Conservation (phyloP, 108 stramenopile species). For the Nitzschia inconspicua region DNA sequence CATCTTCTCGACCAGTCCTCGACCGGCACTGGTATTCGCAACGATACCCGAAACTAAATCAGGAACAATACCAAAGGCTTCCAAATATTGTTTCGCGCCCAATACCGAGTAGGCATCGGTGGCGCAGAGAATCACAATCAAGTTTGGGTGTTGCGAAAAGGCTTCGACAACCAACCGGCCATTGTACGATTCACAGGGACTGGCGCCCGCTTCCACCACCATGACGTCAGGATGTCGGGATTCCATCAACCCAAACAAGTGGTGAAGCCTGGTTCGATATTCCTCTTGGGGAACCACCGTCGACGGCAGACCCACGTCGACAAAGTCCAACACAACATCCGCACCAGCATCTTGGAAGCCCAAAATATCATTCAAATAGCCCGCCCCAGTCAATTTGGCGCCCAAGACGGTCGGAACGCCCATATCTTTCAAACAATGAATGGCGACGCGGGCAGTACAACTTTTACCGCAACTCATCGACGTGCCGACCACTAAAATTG, state of each 20-base stretch:
- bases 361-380: neutral
- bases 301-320: conserved; percentile 1
- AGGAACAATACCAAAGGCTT: neutral
- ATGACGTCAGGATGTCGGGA: neutral
- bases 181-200: conserved; percentile 5
- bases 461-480: conserved; percentile 2
- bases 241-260: neutral
- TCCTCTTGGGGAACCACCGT: neutral
- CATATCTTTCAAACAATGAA: neutral
- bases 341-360: neutral
- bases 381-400: conserved; percentile 1
- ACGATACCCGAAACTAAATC: neutral
- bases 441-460: neutral
- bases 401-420: neutral
- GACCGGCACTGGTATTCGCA: neutral
- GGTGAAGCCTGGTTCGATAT: neutral
- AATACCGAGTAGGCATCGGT: neutral
- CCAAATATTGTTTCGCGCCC: neutral
- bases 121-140: neutral
- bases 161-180: neutral
- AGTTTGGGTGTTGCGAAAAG: neutral
- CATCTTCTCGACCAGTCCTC: neutral
- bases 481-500: neutral
- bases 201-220: neutral
- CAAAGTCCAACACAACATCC: neutral